phyloP scores from a whole-genome alignment of 2,329 filamentous ascomycete species.

The Epichloe sibirici region DNA sequence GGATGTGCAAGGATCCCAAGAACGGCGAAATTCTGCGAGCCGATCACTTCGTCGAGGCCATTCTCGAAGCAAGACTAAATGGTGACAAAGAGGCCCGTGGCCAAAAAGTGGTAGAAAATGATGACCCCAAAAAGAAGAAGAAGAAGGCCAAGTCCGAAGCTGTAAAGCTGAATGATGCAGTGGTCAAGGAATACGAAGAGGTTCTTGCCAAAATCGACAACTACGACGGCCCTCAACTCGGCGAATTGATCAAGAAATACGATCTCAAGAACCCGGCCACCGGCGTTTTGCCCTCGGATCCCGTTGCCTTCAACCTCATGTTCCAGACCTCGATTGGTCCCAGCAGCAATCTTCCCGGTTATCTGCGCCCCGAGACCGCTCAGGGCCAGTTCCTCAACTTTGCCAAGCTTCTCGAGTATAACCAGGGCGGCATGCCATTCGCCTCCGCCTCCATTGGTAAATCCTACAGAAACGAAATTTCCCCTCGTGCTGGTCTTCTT shows the following conservation, averaged over 20 bases:
- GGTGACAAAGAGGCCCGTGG: constrained; percentile 89
- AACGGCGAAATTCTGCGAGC: constrained; percentile 93
- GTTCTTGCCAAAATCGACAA: constrained; percentile 90
- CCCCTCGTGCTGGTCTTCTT: constrained; percentile 78
- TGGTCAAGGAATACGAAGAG: constrained; percentile 84
- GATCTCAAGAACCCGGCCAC: constrained; percentile 81
- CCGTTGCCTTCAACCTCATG: constrained; percentile 96
- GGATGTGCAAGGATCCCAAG: constrained; percentile 99
- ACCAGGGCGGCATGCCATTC: constrained; percentile 90
- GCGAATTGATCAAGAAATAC: constrained; percentile 78
- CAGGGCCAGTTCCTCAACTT: constrained; percentile 99
- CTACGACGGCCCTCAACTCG: constrained; percentile 78
- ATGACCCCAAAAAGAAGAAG: constrained; percentile 65
- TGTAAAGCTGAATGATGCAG: constrained; percentile 74
- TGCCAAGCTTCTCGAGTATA: constrained; percentile 90
- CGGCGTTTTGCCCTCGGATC: constrained; percentile 62
- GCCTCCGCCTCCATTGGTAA: constrained; percentile 95
- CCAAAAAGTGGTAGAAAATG: constrained; percentile 64
- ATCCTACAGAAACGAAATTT: constrained; percentile 97
- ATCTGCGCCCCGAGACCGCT: constrained; percentile 85
- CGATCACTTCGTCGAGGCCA: constrained; percentile 91
- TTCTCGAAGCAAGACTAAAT: constrained; percentile 76
- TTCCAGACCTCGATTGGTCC: constrained; percentile 93
- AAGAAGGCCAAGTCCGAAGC: constrained; percentile 77
- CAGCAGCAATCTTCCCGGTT: constrained; percentile 75